Conservation (phyloP, 129 eudicot genomes). For the Solidago caesia region DNA sequence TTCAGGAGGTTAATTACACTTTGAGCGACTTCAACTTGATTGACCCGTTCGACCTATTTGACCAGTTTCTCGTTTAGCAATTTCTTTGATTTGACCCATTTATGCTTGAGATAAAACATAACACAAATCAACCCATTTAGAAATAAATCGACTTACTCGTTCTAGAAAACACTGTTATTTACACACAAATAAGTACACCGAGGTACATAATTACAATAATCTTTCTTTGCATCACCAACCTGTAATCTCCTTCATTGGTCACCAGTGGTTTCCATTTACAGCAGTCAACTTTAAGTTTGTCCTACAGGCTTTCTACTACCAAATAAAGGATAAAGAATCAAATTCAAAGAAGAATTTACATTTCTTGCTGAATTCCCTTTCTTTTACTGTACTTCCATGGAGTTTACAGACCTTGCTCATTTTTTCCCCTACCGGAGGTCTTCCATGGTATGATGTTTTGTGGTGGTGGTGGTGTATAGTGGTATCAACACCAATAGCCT, state of each 20-base stretch:
- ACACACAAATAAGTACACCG: constrained; percentile 23
- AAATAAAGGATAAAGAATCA: constrained; percentile 18
- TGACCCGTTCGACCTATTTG: not conserved
- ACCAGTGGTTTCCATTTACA: constrained; percentile 24
- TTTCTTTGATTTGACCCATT: not conserved
- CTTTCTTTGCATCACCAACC: constrained; percentile 18
- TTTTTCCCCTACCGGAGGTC: constrained; percentile 20
- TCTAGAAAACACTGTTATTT: constrained; percentile 23
- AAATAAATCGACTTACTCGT: not conserved
- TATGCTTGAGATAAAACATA: constrained; percentile 7
- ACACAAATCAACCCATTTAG: not conserved
- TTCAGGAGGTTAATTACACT: not conserved
- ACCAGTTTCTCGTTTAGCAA: not conserved
- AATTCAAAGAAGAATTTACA: constrained; percentile 22
- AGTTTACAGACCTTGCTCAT: constrained; percentile 23
- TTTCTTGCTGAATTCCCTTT: constrained; percentile 34
- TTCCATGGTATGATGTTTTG: constrained; percentile 49
- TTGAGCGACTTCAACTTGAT: not conserved
- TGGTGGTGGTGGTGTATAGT: constrained; percentile 48
- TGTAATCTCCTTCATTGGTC: constrained; percentile 20
- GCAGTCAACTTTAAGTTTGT: constrained; percentile 20
- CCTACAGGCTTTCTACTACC: constrained; percentile 29
- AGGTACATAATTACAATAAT: constrained; percentile 27
- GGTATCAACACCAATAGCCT: constrained; percentile 41
- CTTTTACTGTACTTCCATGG: constrained; percentile 35